These are phyloP conservation scores for Carallia pectinifolia DNA, from an alignment of 345 rosid genomes.

Conservation along the genomic window DNA sequence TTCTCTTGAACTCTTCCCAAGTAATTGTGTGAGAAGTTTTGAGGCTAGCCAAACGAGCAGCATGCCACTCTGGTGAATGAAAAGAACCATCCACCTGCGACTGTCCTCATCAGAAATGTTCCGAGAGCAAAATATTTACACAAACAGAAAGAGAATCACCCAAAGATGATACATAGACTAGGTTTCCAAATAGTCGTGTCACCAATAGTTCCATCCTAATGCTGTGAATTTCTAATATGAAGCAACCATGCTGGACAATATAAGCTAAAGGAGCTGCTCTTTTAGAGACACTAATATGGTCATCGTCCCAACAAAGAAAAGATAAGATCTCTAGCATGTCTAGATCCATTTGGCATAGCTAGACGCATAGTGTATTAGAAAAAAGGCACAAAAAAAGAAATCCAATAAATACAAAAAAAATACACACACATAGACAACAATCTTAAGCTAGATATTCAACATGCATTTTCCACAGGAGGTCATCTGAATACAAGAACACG, in stretches of 20 bases:
- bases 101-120: conserved; percentile 86
- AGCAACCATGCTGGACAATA: neutral
- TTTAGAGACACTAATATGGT: neutral
- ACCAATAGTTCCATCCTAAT: neutral
- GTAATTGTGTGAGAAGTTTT: conserved; percentile 89
- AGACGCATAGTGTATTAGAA: no score
- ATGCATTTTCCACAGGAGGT: no score
- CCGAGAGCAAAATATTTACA: conserved; percentile 23
- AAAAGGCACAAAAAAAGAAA: no score
- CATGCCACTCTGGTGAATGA: conserved; percentile 99
- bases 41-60: conserved; percentile 99
- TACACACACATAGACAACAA: no score
- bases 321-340: no score
- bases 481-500: no score
- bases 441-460: no score
- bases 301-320: neutral
- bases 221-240: neutral
- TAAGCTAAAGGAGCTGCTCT: neutral
- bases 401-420: no score
- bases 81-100: conserved; percentile 99
- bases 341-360: no score
- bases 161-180: neutral
- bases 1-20: conserved; percentile 89
- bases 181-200: neutral
- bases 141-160: neutral